A percentile compares a stretch with the other conserved stretches of the same genome.
Conservation (phyloP, 1,284 basidiomycete species). For the Rhizoctonia solani region DNA sequence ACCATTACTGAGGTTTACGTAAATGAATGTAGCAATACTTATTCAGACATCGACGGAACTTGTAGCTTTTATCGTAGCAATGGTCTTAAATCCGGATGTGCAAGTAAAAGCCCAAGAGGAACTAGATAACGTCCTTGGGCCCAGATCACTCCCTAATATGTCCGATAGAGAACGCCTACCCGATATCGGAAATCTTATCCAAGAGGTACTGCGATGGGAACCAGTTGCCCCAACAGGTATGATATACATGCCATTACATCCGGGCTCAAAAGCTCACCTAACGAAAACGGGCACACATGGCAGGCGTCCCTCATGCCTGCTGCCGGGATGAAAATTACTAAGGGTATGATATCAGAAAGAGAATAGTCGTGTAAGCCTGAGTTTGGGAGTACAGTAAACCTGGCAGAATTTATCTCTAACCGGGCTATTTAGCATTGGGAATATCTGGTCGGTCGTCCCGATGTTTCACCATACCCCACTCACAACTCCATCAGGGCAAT, state of each 20-base stretch:
- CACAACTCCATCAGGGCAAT: background rate
- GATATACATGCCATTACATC: background rate
- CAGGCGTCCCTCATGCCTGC: constrained; percentile 54
- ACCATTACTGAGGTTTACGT: background rate
- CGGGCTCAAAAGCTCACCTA: background rate
- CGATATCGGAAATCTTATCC: constrained; percentile 41
- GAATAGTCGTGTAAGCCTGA: constrained; percentile 44
- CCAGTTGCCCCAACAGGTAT: constrained; percentile 24
- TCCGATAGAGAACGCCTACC: background rate
- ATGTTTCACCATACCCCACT: background rate
- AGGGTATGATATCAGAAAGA: constrained; percentile 53
- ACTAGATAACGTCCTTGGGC: background rate
- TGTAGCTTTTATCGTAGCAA: background rate
- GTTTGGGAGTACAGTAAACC: background rate
- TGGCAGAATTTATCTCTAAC: too few relatives aligned
- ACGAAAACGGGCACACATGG: constrained; percentile 1
- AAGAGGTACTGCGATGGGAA: constrained; percentile 55
- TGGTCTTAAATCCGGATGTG: constrained; percentile 6
- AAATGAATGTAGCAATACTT: background rate
- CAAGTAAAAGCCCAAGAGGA: constrained; percentile 16
- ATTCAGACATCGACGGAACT: constrained; percentile 38
- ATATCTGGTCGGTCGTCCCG: background rate
- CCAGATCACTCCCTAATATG: background rate
- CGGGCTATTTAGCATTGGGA: background rate
- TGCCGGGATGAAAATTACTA: constrained; percentile 57